Conservation (phyloP, 176 grass and related monocot species). For the Musa acuminata region DNA sequence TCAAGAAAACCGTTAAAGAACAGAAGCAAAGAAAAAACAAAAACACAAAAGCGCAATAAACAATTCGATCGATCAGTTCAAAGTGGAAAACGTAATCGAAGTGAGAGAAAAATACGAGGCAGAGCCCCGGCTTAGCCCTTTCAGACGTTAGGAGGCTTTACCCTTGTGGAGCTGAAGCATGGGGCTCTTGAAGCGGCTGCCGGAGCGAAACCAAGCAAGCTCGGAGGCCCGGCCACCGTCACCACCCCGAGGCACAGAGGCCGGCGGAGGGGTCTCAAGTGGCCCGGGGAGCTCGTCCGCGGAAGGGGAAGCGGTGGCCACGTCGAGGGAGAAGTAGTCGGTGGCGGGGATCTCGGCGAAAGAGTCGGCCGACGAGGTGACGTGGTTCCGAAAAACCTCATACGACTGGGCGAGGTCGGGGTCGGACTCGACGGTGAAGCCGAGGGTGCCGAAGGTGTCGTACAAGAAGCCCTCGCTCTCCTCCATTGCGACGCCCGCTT, state of each 20-base stretch:
- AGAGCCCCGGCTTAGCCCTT: neutral
- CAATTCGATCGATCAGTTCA: neutral
- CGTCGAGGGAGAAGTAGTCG: constrained; percentile 81
- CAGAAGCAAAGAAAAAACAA: neutral
- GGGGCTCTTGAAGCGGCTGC: constrained; percentile 65
- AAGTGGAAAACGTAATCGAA: neutral
- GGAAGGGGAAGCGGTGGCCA: constrained; percentile 4
- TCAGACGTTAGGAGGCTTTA: constrained; percentile 11
- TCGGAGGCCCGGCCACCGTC: constrained; percentile 38
- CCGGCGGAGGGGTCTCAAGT: neutral
- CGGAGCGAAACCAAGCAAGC: constrained; percentile 63
- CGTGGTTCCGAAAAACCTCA: constrained; percentile 72
- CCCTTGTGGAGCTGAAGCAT: constrained; percentile 99
- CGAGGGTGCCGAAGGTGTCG: constrained; percentile 27
- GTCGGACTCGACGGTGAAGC: constrained; percentile 3
- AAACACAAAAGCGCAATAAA: neutral
- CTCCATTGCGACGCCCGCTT: neutral
- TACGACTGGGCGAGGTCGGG: constrained; percentile 37
- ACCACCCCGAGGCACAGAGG: neutral
- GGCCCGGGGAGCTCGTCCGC: neutral
- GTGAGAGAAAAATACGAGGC: neutral
- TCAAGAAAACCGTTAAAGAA: neutral
- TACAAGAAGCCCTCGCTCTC: constrained; percentile 34
- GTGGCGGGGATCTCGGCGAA: constrained; percentile 31
- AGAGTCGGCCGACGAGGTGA: constrained; percentile 40